Evolutionary conservation across 2,329 filamentous ascomycete genomes (phyloP), one percentile per base, ranked within the genome.

Genomic region (Epichloe elymi): DNA sequence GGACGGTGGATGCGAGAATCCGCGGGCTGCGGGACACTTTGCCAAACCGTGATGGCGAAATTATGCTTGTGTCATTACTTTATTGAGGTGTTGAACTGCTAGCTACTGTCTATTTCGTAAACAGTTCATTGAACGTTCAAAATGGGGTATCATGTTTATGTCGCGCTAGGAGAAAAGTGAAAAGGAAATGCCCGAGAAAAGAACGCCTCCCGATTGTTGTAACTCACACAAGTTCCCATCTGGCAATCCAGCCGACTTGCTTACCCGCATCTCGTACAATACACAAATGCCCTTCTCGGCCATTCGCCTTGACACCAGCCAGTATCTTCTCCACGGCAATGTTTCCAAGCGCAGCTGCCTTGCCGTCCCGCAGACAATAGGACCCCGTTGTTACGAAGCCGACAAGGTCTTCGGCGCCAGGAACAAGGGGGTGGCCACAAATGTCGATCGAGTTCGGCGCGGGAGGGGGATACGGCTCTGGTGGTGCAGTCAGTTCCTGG

Each of bases 341-440:
- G 47, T 78, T 83, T 0, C 86, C 93, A 53, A 97, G 74, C 0
- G 83, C 91, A 15, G 81, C 82, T 1, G 85, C 86, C 57, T 76
- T 78, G 0, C 91, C 93, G 56, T 85, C 80, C 2, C 80, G 78
- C 2, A 97, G 75, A 60, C 85, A 89, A 64, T 85, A 95, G 48
- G 86, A 84, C 0, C 91, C 93, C 1, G 85, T 85, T 2, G 89
- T 96, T 23, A 96, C 83, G 63, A 95, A 98, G 0, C 93, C 93
- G 48, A 97, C 79, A 12, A 97, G 73, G 63, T 96, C 86, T 20
- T 78, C 73, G 55, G 82, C 81, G 10, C 74, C 73, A 0, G 91
- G 91, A n/a, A 89, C 80, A 0, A 81, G 62, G 0, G 83, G 83
- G 57, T 87, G 80, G 78, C 72, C 71, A 23, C 67, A 62, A 67